Conservation (phyloP, 371 early-diverging fungal species). For the Homolaphlyctis polyrhiza region DNA sequence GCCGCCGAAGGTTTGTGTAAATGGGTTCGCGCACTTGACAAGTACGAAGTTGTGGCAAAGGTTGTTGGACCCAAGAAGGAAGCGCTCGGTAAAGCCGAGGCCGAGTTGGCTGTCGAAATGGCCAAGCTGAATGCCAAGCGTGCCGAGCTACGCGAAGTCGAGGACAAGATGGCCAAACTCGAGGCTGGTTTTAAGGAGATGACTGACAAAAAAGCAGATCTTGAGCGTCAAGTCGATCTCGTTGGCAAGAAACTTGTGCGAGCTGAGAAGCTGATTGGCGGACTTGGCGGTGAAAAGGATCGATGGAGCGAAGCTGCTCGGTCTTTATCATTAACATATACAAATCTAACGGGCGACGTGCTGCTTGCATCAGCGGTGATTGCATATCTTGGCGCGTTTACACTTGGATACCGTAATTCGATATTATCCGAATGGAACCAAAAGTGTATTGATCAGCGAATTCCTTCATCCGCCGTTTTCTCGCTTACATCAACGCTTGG, state of each 20-base stretch:
- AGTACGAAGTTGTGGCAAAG: constrained; percentile 56
- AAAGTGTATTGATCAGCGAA: constrained; percentile 20
- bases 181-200: constrained; percentile 41
- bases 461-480: constrained; percentile 40
- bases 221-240: constrained; percentile 51
- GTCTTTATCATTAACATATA: constrained; percentile 29
- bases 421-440: constrained; percentile 39
- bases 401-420: constrained; percentile 36
- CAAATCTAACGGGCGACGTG: constrained; percentile 47
- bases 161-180: constrained; percentile 47
- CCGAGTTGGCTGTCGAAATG: constrained; percentile 49
- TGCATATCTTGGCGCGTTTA: constrained; percentile 53
- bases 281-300: constrained; percentile 53
- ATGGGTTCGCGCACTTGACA: constrained; percentile 56
- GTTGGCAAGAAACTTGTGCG: constrained; percentile 46
- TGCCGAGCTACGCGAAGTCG: constrained; percentile 52
- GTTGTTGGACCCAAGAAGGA: constrained; percentile 56
- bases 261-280: constrained; percentile 54
- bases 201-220: constrained; percentile 47
- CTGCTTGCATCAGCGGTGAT: constrained; percentile 44
- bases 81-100: constrained; percentile 51
- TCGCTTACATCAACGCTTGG: constrained; percentile 41
- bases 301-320: constrained; percentile 49
- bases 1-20: constrained; percentile 58
- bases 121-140: constrained; percentile 45